Base-by-base conservation (phyloP, 371 early-diverging fungal genomes). In the Lichtheimia corymbifera region DNA sequence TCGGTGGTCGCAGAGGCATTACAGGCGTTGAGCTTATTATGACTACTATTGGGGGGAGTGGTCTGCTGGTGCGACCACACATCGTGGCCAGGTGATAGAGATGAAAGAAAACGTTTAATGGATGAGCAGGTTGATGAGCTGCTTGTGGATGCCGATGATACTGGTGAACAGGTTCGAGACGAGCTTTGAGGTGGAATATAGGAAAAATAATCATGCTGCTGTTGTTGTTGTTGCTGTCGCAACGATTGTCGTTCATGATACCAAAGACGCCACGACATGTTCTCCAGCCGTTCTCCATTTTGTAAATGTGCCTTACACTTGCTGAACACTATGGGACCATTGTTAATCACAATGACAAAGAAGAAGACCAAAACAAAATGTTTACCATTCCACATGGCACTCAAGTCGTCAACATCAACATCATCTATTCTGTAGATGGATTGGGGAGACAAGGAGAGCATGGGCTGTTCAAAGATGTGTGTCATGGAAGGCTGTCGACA, bases 241-340 rank as follows among this genome's bases (percentile, higher is more conserved):
- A 22, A 47, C 52, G 40, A 50, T 42, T 63, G 57, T 51, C 54
- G 27, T 40, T 57, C 63, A 57, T 64, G 73, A 60, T 57, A 61
- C 65, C 67, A 73, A 42, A 66, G 63, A 59, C 80, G 70, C 80
- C 80, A 80, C 20, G 68, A 67, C 59, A 80, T 76, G 63, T 80
- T 80, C 58, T 80, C 80, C 41, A 80, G 62, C 30, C 80, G 74
- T 27, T 71, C 61, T 20, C 80, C 80, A 55, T 80, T 74, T 53
- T 76, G 75, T 27, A 80, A 60, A 55, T 72, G 76, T 50, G 72
- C 71, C 55, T 80, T 80, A 67, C 76, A 74, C 57, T 76, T 80
- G 9, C 73, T 73, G 55, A 80, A 76, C 41, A 77, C 77, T 72
- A 27, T 18, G 4, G 9, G 18, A n/a, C 1, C 13, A 40, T 20